These are phyloP conservation scores for Passiflora organensis DNA, from an alignment of 345 rosid species.

Conservation along the genomic window DNA sequence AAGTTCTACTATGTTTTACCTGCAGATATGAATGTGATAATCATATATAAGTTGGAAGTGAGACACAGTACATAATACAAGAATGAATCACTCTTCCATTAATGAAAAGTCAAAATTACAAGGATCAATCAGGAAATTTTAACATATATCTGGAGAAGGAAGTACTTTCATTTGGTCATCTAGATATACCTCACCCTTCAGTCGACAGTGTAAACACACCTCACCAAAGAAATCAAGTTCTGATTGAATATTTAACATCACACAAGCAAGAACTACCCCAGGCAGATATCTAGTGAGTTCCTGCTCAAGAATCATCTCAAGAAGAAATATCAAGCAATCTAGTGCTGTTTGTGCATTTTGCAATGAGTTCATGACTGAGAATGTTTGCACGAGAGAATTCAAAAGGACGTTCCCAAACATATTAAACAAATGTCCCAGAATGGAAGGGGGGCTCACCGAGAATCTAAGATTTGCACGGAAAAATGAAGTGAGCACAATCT, in stretches of 20 bases:
- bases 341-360: too few species aligned
- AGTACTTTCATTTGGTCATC: too few species aligned
- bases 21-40: conserved; percentile 23
- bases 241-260: too few species aligned
- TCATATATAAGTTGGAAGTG: not conserved
- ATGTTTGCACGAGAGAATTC: not conserved
- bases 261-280: too few species aligned
- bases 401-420: not conserved
- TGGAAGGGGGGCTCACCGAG: conserved; percentile 29
- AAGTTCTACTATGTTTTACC: conserved; percentile 80
- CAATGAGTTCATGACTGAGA: not conserved
- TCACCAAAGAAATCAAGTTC: not conserved
- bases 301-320: not conserved
- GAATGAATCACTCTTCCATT: too few species aligned
- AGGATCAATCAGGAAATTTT: conserved; percentile 16
- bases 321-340: not conserved
- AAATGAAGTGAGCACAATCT: conserved; percentile 71
- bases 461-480: conserved; percentile 72
- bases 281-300: not conserved
- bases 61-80: too few species aligned
- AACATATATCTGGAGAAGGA: not conserved
- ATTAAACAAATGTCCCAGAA: not conserved
- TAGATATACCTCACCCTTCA: not conserved
- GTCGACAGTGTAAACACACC: not conserved
- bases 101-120: not conserved